Evolutionary conservation across 2,329 filamentous ascomycete species (phyloP), one percentile per base, ranked within the genome.

Genomic region (Alternaria rosae): DNA sequence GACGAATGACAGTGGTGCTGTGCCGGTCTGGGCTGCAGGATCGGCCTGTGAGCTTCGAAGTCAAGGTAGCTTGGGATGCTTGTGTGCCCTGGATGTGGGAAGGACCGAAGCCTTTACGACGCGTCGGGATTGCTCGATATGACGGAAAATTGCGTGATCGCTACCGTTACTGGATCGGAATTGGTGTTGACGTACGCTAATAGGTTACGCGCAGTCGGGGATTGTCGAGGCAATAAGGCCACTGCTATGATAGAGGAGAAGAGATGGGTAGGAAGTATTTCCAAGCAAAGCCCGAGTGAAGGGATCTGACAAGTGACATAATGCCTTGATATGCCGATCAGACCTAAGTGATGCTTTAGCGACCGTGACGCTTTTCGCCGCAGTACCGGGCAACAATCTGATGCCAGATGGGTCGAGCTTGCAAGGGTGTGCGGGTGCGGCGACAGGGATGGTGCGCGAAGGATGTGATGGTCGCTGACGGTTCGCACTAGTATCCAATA

Each of bases 141-240:
- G 54, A 59, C 41, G 63, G 61, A 54, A 55, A 57, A 76, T 76
- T 70, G 72, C 70, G 72, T 73, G 71, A 73, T 61, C 54, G 58
- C 52, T 59, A n/a, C 30, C 30, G 42, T 56, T 21, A 51, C 30
- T 59, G 26, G 35, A 44, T 43, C 53, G 50, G 41, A 38, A 47
- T 32, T 41, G 44, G 54, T 44, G 25, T 50, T 47, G 53, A 47
- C 44, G 23, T 56, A 47, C 50, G 55, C 28, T 51, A 13, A 25
- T n/a, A 35, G 43, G 35, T 23, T 28, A 59, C 26, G 55, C 48
- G 55, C 45, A 54, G 50, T 55, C 54, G 48, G 43, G 52, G 26
- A 21, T 35, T 54, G 47, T 52, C 42, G 52, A 61, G 53, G 25
- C 57, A 47, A 45, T 28, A 54, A 54, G 50, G 32, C 30, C 57